Evolutionary conservation across 805 yeast genomes (phyloP).

Genomic region (Maudiozyma saulgeensis): DNA sequence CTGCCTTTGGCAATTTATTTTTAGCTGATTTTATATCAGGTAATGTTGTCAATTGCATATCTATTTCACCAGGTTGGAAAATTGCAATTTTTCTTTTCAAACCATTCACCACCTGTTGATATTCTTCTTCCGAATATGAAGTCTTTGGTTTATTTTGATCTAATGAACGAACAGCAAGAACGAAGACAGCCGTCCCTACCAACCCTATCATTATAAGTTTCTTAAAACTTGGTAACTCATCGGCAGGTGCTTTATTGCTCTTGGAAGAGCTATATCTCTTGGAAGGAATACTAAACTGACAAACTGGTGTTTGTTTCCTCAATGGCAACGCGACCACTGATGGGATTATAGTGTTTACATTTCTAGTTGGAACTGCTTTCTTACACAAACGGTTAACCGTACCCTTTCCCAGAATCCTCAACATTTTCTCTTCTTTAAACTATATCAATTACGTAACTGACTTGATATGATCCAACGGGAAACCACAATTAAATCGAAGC

Average conservation of each 20-base stretch:
- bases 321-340: neutral
- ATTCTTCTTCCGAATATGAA: constrained; percentile 30
- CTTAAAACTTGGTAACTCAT: constrained; percentile 29
- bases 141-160: constrained; percentile 30
- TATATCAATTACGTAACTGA: too few relatives aligned
- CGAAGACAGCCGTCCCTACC: constrained; percentile 37
- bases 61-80: constrained; percentile 34
- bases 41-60: constrained; percentile 33
- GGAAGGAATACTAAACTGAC: neutral
- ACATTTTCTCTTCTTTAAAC: too few relatives aligned
- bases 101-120: constrained; percentile 39
- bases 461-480: too few relatives aligned
- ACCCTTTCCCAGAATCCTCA: neutral
- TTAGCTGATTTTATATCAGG: constrained; percentile 14
- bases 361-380: neutral
- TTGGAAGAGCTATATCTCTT: neutral
- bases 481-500: too few relatives aligned
- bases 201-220: constrained; percentile 36
- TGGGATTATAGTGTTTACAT: neutral
- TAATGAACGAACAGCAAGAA: constrained; percentile 31
- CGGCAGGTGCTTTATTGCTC: neutral
- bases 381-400: neutral
- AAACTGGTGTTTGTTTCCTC: neutral
- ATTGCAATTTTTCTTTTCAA: constrained; percentile 41
- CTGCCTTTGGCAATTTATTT: constrained; percentile 4